These are phyloP conservation scores for Teunomyces pallodes DNA, from an alignment of 805 yeast species.

Conservation along the genomic window DNA sequence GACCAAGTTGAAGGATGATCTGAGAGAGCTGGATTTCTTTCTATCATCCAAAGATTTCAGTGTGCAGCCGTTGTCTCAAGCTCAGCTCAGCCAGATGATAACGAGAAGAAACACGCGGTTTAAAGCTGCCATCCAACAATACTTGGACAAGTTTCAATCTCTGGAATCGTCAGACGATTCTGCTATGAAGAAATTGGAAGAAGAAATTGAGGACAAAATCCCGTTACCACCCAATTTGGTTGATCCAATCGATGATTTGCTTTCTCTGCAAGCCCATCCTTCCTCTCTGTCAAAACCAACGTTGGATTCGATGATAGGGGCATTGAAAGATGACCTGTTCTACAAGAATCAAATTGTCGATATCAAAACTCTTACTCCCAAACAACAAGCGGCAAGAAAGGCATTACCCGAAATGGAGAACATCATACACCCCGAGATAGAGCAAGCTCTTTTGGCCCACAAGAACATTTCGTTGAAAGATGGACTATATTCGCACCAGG, in stretches of 20 bases:
- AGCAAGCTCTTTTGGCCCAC: slow-evolving; percentile 46
- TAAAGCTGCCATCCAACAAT: slow-evolving; percentile 13
- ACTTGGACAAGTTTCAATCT: slow-evolving; percentile 21
- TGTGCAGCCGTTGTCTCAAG: slow-evolving; percentile 50
- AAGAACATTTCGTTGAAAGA: slow-evolving; percentile 43
- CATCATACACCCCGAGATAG: slow-evolving; percentile 47
- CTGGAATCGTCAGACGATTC: slow-evolving; percentile 25
- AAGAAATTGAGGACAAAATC: slow-evolving; percentile 31
- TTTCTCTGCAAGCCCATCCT: slow-evolving; percentile 6
- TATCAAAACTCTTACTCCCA: slow-evolving; percentile 44
- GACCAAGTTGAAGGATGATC: slow-evolving; percentile 10
- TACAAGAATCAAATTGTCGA: slow-evolving; percentile 65
- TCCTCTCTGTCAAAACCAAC: slow-evolving; percentile 23
- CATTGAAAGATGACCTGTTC: slow-evolving; percentile 45
- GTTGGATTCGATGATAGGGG: slow-evolving; percentile 48
- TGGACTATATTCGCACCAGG: slow-evolving; percentile 76
- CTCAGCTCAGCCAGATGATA: slow-evolving; percentile 60
- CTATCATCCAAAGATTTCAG: slow-evolving; percentile 41
- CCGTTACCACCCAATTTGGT: slow-evolving; percentile 50
- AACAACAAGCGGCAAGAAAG: slow-evolving; percentile 46
- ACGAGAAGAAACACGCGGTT: slow-evolving; percentile 56
- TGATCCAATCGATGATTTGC: slow-evolving; percentile 55
- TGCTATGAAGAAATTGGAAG: slow-evolving; percentile 41
- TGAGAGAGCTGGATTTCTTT: slow-evolving; percentile 20
- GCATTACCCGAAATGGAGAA: slow-evolving; percentile 35